These are phyloP conservation scores for Monosporozyma yasuniensis DNA, from an alignment of 805 yeast genomes.

Conservation along the genomic window DNA sequence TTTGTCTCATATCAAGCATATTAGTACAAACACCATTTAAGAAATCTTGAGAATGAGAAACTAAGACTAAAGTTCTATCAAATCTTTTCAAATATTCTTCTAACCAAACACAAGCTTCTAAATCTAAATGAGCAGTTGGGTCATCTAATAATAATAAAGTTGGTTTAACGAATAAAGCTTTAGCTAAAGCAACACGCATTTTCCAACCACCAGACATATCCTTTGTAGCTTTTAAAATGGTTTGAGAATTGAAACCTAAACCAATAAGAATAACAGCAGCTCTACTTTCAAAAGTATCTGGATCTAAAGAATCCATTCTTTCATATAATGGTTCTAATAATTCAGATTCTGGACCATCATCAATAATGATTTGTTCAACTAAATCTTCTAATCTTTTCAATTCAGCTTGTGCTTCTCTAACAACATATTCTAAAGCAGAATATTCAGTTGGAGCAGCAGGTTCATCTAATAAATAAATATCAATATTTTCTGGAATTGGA, in stretches of 20 bases:
- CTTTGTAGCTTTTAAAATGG: slow-evolving; percentile 88
- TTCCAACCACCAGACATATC: slow-evolving; percentile 99
- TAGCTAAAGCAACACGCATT: slow-evolving; percentile 98
- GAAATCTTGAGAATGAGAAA: slow-evolving; percentile 99
- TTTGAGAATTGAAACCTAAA: slow-evolving; percentile 85
- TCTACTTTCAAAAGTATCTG: slow-evolving; percentile 89
- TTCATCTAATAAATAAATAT: slow-evolving; percentile 87
- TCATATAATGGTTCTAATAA: slow-evolving; percentile 83
- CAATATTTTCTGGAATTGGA: slow-evolving; percentile 88
- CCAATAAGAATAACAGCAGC: slow-evolving; percentile 94
- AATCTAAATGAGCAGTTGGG: slow-evolving; percentile 98
- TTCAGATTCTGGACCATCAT: slow-evolving; percentile 90
- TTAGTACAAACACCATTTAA: slow-evolving; percentile 96
- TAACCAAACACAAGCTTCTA: slow-evolving; percentile 99
- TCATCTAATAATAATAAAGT: slow-evolving; percentile 90
- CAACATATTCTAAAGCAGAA: slow-evolving; percentile 93
- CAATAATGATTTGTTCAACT: slow-evolving; percentile 81
- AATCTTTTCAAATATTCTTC: slow-evolving; percentile 94
- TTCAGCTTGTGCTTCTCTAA: slow-evolving; percentile 90
- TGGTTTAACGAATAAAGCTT: slow-evolving; percentile 97
- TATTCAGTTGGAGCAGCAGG: slow-evolving; percentile 92
- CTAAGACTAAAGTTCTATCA: slow-evolving; percentile 87
- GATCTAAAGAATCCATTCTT: slow-evolving; percentile 93
- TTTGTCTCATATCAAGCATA: slow-evolving; percentile 94
- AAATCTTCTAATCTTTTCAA: slow-evolving; percentile 82